Percentiles rank a stretch among this genome's conserved stretches.
These are phyloP conservation scores for Globisporangium emineosum DNA, from an alignment of 352 stramenopile genomes.

Conservation along the genomic window DNA sequence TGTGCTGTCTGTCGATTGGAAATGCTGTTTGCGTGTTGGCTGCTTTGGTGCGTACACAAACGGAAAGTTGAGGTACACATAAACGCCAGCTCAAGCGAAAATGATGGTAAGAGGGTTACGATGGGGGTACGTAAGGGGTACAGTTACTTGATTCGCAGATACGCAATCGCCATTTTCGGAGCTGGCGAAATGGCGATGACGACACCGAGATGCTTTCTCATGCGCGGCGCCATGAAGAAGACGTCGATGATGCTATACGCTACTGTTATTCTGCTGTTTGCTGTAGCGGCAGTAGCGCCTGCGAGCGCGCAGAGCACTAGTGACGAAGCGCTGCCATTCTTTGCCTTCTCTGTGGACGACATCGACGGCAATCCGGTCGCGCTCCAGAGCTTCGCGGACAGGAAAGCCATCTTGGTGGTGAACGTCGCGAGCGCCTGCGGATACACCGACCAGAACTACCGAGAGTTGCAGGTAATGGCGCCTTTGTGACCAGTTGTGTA, in stretches of 20 bases:
- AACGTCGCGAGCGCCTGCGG: constrained; percentile 81
- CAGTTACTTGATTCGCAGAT: background rate
- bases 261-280: constrained; percentile 6
- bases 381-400: constrained; percentile 47
- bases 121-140: background rate
- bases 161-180: background rate
- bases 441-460: constrained; percentile 83
- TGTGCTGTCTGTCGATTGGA: background rate
- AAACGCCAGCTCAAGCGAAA: background rate
- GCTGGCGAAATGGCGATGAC: background rate
- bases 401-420: constrained; percentile 72
- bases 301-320: background rate
- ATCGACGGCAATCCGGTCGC: constrained; percentile 36
- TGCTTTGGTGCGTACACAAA: background rate
- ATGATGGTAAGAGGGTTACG: background rate
- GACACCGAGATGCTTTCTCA: background rate
- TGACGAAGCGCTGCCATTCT: constrained; percentile 38
- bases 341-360: constrained; percentile 60
- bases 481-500: background rate
- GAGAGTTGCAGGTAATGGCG: constrained; percentile 49
- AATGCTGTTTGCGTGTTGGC: background rate
- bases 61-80: background rate
- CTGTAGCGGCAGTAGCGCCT: background rate
- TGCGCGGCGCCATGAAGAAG: constrained; percentile 9
- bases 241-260: constrained; percentile 15